These are phyloP conservation scores for Fusarium sp. DNA, from an alignment of 2,329 filamentous ascomycete species.

Conservation along the genomic window DNA sequence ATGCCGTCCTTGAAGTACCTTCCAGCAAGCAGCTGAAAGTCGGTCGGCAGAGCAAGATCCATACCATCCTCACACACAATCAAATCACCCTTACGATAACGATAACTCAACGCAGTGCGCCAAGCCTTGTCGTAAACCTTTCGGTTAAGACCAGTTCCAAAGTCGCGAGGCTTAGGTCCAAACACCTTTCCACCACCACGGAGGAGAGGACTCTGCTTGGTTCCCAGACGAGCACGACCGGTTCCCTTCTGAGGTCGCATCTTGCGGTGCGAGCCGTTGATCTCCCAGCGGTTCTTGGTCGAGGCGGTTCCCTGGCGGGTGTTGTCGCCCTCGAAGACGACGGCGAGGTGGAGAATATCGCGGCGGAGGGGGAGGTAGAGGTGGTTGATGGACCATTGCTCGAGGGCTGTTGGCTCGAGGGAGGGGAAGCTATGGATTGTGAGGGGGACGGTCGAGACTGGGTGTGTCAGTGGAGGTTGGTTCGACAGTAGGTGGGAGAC, in stretches of 20 bases:
- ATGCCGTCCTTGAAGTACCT: constrained; percentile 60
- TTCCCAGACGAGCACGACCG: constrained; percentile 82
- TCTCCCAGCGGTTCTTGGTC: constrained; percentile 83
- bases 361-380: constrained; percentile 87
- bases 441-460: constrained; percentile 76
- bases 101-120: constrained; percentile 92
- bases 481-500: constrained; percentile 6
- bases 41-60: constrained; percentile 70
- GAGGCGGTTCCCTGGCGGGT: constrained; percentile 88
- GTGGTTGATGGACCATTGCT: constrained; percentile 83
- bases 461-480: constrained; percentile 15
- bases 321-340: constrained; percentile 91
- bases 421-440: constrained; percentile 92
- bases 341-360: constrained; percentile 91
- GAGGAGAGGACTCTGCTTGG: constrained; percentile 83
- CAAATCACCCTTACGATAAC: constrained; percentile 88
- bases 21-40: constrained; percentile 58
- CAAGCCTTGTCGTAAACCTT: constrained; percentile 97
- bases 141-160: constrained; percentile 81
- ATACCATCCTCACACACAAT: constrained; percentile 84
- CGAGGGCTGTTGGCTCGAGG: constrained; percentile 84
- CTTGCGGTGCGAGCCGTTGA: constrained; percentile 86
- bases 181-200: constrained; percentile 88
- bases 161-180: constrained; percentile 93
- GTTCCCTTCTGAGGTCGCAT: constrained; percentile 88